These are phyloP conservation scores for Macrocybe gigantea DNA, from an alignment of 768 basidiomycete species.

Conservation along the genomic window DNA sequence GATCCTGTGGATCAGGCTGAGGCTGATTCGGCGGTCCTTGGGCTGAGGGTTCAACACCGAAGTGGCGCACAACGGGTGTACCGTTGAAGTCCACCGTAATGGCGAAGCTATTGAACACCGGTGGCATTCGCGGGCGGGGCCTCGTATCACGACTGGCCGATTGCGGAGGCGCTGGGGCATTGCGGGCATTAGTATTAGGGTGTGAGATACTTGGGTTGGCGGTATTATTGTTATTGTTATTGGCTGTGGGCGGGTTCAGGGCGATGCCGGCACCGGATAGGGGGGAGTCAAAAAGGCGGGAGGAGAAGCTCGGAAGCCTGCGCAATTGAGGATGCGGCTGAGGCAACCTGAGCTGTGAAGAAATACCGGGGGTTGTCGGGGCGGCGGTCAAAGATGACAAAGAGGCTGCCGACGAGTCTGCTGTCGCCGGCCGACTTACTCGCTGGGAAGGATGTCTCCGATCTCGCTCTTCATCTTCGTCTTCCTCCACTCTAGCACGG, in stretches of 20 bases:
- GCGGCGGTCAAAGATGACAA: slow-evolving; percentile 10
- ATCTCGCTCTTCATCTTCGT: slow-evolving; percentile 55
- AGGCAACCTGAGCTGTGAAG: slow-evolving; percentile 3
- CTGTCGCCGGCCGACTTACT: slow-evolving; percentile 18
- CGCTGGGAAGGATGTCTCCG: slow-evolving; percentile 63
- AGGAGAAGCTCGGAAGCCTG: neutral
- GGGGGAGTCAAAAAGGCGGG: slow-evolving; percentile 1
- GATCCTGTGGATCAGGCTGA: neutral
- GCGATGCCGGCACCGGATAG: neutral
- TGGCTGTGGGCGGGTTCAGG: slow-evolving; percentile 1
- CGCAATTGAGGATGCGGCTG: neutral
- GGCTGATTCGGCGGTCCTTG: slow-evolving; percentile 1
- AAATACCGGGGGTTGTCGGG: slow-evolving; percentile 3
- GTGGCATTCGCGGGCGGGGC: neutral
- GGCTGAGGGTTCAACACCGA: slow-evolving; percentile 6
- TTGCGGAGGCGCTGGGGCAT: too few relatives aligned
- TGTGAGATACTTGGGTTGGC: too few relatives aligned
- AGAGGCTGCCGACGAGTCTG: slow-evolving; percentile 13
- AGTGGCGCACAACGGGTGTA: slow-evolving; percentile 8
- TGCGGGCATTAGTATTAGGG: too few relatives aligned
- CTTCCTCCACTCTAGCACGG: slow-evolving; percentile 53
- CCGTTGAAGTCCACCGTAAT: slow-evolving; percentile 14
- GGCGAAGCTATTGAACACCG: slow-evolving; percentile 14
- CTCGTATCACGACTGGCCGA: too few relatives aligned
- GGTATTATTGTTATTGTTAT: neutral